A percentile compares a stretch with the other conserved stretches of the same genome.
Conservation (phyloP, 441 rosid genomes). For the Capsella rubella region DNA sequence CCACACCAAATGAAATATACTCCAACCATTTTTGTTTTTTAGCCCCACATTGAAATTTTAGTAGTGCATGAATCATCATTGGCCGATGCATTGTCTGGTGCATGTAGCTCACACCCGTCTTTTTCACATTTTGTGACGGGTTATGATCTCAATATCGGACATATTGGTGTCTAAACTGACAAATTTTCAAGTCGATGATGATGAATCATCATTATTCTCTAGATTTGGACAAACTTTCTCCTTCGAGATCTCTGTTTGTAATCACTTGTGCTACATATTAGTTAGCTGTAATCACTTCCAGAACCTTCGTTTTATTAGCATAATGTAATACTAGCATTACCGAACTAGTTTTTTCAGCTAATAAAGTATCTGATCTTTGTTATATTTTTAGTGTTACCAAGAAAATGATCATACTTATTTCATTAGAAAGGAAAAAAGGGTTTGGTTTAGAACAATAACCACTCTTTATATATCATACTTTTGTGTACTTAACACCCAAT, state of each 20-base stretch:
- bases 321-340: not conserved
- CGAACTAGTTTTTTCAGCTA: not conserved
- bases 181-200: no score
- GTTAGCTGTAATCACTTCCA: not conserved
- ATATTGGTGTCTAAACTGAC: no score
- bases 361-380: not conserved
- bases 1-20: conserved; percentile 21
- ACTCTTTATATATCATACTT: not conserved
- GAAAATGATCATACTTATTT: not conserved
- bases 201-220: no score
- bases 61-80: conserved; percentile 18
- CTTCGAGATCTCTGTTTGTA: no score
- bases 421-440: not conserved
- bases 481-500: not conserved
- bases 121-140: not conserved
- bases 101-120: not conserved
- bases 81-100: not conserved
- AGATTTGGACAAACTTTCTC: no score
- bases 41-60: conserved; percentile 2
- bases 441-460: not conserved
- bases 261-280: no score
- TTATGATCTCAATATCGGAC: no score
- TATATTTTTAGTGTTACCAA: not conserved
- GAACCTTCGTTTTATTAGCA: not conserved
- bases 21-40: conserved; percentile 25